Base-by-base conservation (phyloP, 257 asterid genomes). In the Solanum stenotomum region DNA sequence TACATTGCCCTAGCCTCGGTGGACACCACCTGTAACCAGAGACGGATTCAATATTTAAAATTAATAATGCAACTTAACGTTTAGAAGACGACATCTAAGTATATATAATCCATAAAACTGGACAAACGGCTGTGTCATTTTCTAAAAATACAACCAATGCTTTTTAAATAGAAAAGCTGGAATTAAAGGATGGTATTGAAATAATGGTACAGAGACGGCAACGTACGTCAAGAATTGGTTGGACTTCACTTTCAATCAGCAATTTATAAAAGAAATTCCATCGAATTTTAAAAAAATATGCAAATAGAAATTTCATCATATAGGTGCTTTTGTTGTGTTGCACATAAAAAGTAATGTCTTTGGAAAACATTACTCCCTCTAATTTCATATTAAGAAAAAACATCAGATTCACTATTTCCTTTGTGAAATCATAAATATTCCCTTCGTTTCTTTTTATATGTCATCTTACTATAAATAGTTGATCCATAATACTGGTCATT, bases 1-100 rank as follows among this genome's bases (percentile, higher is more conserved):
- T 95, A 70, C 98, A 95, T 95, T 87, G 98, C 98, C 77, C 98
- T 92, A 16, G 98, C 98, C 84, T 95, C 98, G 0, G 96, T 95
- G 0, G 98, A 95, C 70, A 95, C 98, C 89, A 93, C 98, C 98
- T 95, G 72, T 79, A 87, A n/a, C 65, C 27, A 46, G 5, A 16
- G 67, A 8, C 18, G 1, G 10, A 16, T 44, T 46, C 16, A 27
- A 22, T 79, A 44, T 15, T 44, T 44, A 79, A 42, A 37, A 37
- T 37, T 76, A 37, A 72, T 72, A 72, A 76, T 11, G 1, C 20
- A 16, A 79, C 85, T 79, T 67, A 81, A 68, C 92, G 91, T 90
- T 33, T 46, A n/a, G 65, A 77, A 44, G 83, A 92, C 89, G 93
- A 85, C 88, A 85, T 31, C 84, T 49, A 79, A 7, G 63, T 31